phyloP scores from a whole-genome alignment of 306 rosid species.

The Oxytropis ochrocephala region DNA sequence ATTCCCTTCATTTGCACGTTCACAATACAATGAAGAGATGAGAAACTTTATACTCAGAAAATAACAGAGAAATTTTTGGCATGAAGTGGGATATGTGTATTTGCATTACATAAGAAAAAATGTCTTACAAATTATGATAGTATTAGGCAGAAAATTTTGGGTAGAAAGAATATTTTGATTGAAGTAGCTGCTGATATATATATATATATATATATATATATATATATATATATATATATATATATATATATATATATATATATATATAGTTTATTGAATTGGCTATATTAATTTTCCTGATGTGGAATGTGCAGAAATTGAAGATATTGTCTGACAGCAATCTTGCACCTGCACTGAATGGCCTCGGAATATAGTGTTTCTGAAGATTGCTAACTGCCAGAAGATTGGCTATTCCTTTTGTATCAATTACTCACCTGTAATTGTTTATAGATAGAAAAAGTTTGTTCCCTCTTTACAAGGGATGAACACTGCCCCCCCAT shows the following conservation, averaged over 20 bases:
- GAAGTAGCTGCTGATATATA: background rate
- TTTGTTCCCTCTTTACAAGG: background rate
- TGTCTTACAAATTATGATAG: background rate
- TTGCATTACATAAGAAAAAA: background rate
- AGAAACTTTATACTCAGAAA: background rate
- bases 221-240: background rate
- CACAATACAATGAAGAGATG: background rate
- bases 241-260: background rate
- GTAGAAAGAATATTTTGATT: background rate
- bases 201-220: background rate
- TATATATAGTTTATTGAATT: background rate
- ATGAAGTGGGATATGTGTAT: background rate
- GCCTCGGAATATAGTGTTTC: constrained; percentile 31
- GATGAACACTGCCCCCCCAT: background rate
- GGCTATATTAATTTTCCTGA: constrained; percentile 8
- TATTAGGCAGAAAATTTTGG: background rate
- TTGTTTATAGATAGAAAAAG: constrained; percentile 16
- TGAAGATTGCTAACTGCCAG: constrained; percentile 2
- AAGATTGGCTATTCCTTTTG: constrained; percentile 9
- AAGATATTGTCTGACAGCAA: constrained; percentile 45
- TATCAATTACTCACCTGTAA: constrained; percentile 9
- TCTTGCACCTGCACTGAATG: background rate
- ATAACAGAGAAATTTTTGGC: background rate
- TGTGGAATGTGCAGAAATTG: constrained; percentile 60
- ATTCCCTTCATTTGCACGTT: background rate